Evolutionary conservation across 2,329 filamentous ascomycete genomes (phyloP), one percentile per base, ranked within the genome.

Genomic region (Gyromitra esculenta): DNA sequence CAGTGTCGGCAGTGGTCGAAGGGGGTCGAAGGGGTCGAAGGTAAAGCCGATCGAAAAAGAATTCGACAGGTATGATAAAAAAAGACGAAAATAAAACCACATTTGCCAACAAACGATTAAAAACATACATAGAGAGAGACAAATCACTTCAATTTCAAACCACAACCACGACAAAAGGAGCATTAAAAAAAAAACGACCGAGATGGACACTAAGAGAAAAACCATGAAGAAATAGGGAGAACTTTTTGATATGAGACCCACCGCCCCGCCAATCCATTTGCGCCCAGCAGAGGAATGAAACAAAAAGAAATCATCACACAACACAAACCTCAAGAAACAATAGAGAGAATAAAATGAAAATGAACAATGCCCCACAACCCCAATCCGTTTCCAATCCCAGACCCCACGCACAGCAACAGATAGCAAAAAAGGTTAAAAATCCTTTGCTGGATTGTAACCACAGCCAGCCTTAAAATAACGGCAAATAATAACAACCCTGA

Each of bases 221-320:
- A 76, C 57, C 59, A 59, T 57, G 45, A 75, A 59, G 72, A 77
- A 74, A 75, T 75, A 71, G 74, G 74, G 69, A 76, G 62, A 77
- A 75, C 72, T 76, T 76, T 76, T 72, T 76, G 76, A 77, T 76
- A 77, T 74, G 73, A 76, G 60, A 78, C 72, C 73, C 68, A 52
- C 72, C 73, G 59, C 60, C 76, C 76, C 75, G 79, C 76, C 78
- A 78, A 79, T 69, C 64, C 75, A 73, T 73, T 69, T 77, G 72
- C 75, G 75, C 71, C 78, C 78, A 75, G 78, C 73, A 76, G 76
- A 78, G 73, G 78, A 77, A 78, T 78, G 60, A 78, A 54, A 79
- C 56, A 71, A 72, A 79, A 68, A 60, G 56, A 77, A 60, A 75
- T 39, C 45, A 52, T 67, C 65, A 73, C 71, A 48, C 54, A 43